Conservation (phyloP, 148 eudicot genomes). For the Salicornia ramosissima region DNA sequence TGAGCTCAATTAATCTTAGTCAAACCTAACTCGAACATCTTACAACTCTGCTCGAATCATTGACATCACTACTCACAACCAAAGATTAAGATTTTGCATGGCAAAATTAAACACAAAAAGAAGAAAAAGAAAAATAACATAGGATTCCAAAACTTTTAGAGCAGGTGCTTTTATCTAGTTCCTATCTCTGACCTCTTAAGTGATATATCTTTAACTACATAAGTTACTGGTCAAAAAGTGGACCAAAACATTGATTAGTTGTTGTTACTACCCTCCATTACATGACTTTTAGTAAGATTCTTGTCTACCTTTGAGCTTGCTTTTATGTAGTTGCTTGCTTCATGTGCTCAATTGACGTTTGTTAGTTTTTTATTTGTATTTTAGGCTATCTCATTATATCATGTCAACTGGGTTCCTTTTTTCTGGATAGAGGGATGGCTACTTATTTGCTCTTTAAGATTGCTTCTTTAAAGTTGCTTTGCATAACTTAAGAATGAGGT, state of each 20-base stretch:
- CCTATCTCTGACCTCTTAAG: constrained; percentile 18
- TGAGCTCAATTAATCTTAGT: too few species aligned
- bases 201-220: constrained; percentile 11
- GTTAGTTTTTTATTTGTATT: constrained; percentile 19
- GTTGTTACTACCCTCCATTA: constrained; percentile 33
- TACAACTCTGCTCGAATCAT: too few species aligned
- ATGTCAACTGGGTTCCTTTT: constrained; percentile 33
- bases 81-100: constrained; percentile 7
- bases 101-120: neutral
- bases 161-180: constrained; percentile 18
- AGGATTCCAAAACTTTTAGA: constrained; percentile 30
- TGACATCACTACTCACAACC: too few species aligned
- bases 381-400: constrained; percentile 2
- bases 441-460: constrained; percentile 13
- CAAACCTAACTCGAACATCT: too few species aligned
- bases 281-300: constrained; percentile 36
- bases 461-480: constrained; percentile 24
- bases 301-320: constrained; percentile 23
- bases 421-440: constrained; percentile 7
- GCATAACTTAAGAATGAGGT: neutral
- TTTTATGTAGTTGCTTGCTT: constrained; percentile 30
- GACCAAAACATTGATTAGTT: constrained; percentile 26
- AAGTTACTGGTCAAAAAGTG: constrained; percentile 21
- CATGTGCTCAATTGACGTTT: constrained; percentile 33
- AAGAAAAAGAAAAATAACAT: constrained; percentile 14